Evolutionary conservation across 305 asterid genomes (phyloP).

Genomic region (Fraxinus greggii): DNA sequence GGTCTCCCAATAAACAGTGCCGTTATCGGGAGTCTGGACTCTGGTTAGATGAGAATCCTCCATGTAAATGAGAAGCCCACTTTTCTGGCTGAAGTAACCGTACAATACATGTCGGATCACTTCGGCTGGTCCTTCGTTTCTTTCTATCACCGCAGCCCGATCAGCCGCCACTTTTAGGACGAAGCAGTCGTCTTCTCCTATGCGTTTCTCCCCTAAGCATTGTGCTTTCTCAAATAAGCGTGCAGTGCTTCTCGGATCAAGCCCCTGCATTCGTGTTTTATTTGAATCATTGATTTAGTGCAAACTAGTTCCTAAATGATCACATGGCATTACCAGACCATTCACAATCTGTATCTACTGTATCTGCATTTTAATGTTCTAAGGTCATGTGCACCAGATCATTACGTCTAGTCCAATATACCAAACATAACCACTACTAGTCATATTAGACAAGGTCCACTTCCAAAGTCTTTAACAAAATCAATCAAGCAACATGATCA

Average conservation of each 20-base stretch:
- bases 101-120: constrained; percentile 74
- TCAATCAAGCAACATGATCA: too few relatives aligned
- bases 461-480: not conserved
- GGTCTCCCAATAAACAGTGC: constrained; percentile 74
- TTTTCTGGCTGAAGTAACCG: constrained; percentile 81
- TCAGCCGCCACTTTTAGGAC: constrained; percentile 80
- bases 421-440: not conserved
- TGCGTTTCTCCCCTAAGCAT: constrained; percentile 75
- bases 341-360: not conserved
- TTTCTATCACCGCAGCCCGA: constrained; percentile 63
- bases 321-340: not conserved
- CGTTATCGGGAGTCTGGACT: constrained; percentile 44
- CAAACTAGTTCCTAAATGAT: not conserved
- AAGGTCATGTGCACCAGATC: not conserved
- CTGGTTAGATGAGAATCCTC: constrained; percentile 87
- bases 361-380: not conserved
- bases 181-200: constrained; percentile 84
- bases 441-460: not conserved
- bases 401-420: not conserved
- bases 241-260: constrained; percentile 71
- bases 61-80: constrained; percentile 78
- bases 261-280: constrained; percentile 42
- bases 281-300: not conserved
- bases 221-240: constrained; percentile 62
- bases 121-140: constrained; percentile 83